A percentile compares a stretch with the other conserved stretches of the same genome.
phyloP scores from a whole-genome alignment of 495 filamentous ascomycete genomes.

The Pseudomonodictys pantanalensis region DNA sequence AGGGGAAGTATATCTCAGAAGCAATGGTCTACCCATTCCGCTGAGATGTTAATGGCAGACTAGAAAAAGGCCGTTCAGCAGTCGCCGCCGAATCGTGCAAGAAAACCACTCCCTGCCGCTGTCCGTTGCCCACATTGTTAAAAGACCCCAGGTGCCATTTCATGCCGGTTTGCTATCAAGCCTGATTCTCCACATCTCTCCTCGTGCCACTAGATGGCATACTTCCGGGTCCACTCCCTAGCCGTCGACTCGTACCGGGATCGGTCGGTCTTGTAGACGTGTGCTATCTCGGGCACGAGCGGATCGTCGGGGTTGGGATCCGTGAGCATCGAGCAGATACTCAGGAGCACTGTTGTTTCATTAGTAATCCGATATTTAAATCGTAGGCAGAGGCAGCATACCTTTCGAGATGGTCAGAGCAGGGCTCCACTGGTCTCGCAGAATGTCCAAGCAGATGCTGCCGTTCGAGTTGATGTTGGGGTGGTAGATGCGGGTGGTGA shows the following conservation, averaged over 20 bases:
- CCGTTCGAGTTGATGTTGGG: constrained; percentile 99
- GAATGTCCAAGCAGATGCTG: constrained; percentile 96
- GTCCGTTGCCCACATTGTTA: too few relatives aligned
- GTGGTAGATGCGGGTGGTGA: constrained; percentile 98
- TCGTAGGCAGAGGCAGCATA: constrained; percentile 42
- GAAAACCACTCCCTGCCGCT: neutral
- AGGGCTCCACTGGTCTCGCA: constrained; percentile 98
- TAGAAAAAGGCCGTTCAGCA: constrained; percentile 13
- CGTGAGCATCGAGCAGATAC: constrained; percentile 99
- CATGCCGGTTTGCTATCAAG: neutral
- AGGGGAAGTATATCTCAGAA: constrained; percentile 14
- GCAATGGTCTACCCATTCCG: constrained; percentile 17
- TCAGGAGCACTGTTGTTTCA: constrained; percentile 71
- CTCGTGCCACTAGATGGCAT: constrained; percentile 66
- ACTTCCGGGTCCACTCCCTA: constrained; percentile 98
- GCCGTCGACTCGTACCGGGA: constrained; percentile 93
- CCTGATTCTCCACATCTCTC: neutral
- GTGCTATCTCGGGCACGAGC: constrained; percentile 95
- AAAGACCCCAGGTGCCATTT: too few relatives aligned
- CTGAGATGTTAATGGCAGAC: constrained; percentile 9
- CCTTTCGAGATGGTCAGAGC: constrained; percentile 98
- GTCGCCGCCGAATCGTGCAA: constrained; percentile 1
- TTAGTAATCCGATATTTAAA: constrained; percentile 1
- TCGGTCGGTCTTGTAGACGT: constrained; percentile 99
- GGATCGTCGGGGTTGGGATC: constrained; percentile 99